phyloP scores from a whole-genome alignment of 345 rosid species.

The Xanthoceras sorbifolium region DNA sequence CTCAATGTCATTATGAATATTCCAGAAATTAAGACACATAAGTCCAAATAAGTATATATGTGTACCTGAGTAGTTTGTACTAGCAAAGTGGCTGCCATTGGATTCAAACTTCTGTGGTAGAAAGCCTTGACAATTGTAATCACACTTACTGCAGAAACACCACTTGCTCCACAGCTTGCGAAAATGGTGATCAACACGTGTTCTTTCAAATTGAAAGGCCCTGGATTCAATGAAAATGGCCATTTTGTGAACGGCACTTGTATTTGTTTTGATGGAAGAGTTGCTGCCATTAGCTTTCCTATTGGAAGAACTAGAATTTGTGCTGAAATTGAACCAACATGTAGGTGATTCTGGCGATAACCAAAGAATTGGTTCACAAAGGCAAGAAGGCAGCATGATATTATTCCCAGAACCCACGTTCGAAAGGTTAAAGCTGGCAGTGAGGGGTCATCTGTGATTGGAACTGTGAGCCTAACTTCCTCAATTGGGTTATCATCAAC shows the following conservation, averaged over 20 bases:
- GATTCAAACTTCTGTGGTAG: background rate
- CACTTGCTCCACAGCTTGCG: slow-evolving; percentile 44
- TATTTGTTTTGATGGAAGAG: slow-evolving; percentile 28
- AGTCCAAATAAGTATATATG: background rate
- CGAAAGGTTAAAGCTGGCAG: slow-evolving; percentile 1
- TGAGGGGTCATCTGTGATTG: background rate
- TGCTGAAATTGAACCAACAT: background rate
- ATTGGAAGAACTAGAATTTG: background rate
- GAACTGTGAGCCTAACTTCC: slow-evolving; percentile 7
- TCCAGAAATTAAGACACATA: background rate
- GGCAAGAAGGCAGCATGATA: slow-evolving; percentile 1
- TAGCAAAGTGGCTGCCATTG: background rate
- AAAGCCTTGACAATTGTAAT: slow-evolving; percentile 23
- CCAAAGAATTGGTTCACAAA: background rate
- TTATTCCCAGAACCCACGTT: background rate
- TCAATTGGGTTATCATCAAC: background rate
- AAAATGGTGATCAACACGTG: slow-evolving; percentile 61
- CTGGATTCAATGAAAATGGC: slow-evolving; percentile 54
- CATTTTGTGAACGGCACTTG: slow-evolving; percentile 37
- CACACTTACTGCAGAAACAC: slow-evolving; percentile 40
- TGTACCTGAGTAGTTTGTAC: background rate
- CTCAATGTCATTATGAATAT: background rate
- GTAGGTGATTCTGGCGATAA: slow-evolving; percentile 6
- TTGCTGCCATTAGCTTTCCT: slow-evolving; percentile 37
- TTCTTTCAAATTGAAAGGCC: slow-evolving; percentile 59